phyloP scores from a whole-genome alignment of 2,329 filamentous ascomycete species.

The Albophoma yamanashiensis region DNA sequence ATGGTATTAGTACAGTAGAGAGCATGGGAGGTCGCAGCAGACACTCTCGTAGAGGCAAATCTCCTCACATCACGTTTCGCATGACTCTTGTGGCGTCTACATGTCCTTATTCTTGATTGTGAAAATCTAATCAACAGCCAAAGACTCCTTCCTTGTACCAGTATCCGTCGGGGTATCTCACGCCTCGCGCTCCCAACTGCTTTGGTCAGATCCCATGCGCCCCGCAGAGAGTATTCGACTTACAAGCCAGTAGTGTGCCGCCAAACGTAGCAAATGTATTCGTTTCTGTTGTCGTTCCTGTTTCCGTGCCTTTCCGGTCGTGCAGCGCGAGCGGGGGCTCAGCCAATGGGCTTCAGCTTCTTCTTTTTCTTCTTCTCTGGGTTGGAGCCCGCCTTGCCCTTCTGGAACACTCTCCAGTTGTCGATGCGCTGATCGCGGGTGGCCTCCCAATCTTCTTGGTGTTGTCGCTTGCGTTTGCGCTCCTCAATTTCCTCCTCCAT shows the following conservation, averaged over 20 bases:
- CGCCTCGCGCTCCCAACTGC: neutral
- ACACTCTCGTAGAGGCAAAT: conserved; percentile 19
- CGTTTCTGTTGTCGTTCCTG: neutral
- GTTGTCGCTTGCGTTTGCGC: conserved; percentile 77
- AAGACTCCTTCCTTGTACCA: neutral
- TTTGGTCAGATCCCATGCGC: conserved; percentile 19
- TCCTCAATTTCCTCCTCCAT: conserved; percentile 76
- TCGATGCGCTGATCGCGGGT: conserved; percentile 84
- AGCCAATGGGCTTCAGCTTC: conserved; percentile 58
- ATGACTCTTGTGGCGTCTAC: neutral
- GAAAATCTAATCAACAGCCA: neutral
- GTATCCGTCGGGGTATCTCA: conserved; percentile 1
- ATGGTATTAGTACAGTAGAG: conserved; percentile 20
- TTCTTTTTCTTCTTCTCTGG: conserved; percentile 47
- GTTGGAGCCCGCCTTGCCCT: conserved; percentile 46
- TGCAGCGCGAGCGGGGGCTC: conserved; percentile 2
- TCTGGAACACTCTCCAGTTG: conserved; percentile 89
- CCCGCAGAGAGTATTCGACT: conserved; percentile 18
- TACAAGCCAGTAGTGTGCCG: conserved; percentile 12
- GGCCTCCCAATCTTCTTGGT: conserved; percentile 92
- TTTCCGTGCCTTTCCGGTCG: neutral
- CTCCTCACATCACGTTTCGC: conserved; percentile 16
- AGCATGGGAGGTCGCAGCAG: conserved; percentile 5
- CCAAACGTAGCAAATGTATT: neutral
- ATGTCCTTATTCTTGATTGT: neutral